phyloP scores from a whole-genome alignment of 352 stramenopile genomes.

The Detonula confervacea region DNA sequence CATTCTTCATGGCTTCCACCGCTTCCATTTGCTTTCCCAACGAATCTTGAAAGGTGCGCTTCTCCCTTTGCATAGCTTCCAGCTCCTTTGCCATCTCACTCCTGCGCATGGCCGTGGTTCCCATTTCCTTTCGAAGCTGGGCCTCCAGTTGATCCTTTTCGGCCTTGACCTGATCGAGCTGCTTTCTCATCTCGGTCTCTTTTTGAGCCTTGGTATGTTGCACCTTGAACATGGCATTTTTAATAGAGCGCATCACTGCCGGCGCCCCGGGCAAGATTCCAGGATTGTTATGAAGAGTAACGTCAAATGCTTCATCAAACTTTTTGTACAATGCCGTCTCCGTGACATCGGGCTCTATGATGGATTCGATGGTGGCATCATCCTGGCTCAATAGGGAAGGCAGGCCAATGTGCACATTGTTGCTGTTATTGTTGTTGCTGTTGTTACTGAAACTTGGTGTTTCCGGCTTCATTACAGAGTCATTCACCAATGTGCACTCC shows the following conservation, averaged over 20 bases:
- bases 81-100: slow-evolving; percentile 30
- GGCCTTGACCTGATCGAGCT: slow-evolving; percentile 21
- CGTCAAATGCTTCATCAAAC: slow-evolving; percentile 36
- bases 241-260: slow-evolving; percentile 18
- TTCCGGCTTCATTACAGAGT: no score
- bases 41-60: slow-evolving; percentile 3
- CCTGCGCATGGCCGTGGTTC: neutral
- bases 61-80: neutral
- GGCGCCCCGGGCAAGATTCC: slow-evolving; percentile 25
- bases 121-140: slow-evolving; percentile 21
- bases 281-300: slow-evolving; percentile 35
- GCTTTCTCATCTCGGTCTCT: slow-evolving; percentile 24
- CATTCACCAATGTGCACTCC: no score
- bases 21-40: slow-evolving; percentile 26
- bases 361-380: slow-evolving; percentile 4
- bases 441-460: no score
- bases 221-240: slow-evolving; percentile 17
- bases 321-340: slow-evolving; percentile 32
- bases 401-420: slow-evolving; percentile 16
- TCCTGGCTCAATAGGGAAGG: neutral
- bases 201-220: slow-evolving; percentile 24
- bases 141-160: slow-evolving; percentile 26
- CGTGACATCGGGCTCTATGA: neutral
- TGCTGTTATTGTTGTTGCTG: no score
- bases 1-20: slow-evolving; percentile 17